A percentile compares a stretch with the other conserved stretches of the same genome.
phyloP scores from a whole-genome alignment of 495 filamentous ascomycete species.

The Neurospora cerealis region DNA sequence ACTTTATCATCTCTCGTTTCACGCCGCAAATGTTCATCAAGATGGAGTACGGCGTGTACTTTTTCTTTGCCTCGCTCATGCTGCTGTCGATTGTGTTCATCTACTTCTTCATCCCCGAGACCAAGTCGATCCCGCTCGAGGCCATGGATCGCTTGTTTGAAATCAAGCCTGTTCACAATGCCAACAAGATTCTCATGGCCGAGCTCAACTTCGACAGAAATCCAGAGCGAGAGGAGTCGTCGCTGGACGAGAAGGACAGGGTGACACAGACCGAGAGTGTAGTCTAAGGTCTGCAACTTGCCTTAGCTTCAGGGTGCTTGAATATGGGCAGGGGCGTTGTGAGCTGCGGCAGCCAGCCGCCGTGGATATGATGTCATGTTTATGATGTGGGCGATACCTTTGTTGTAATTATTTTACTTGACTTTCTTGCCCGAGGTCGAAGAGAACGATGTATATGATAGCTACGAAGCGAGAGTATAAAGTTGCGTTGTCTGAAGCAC shows the following conservation, averaged over 20 bases:
- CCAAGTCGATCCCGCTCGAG: constrained; percentile 42
- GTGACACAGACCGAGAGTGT: background rate
- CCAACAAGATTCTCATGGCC: constrained; percentile 40
- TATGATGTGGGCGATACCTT: background rate
- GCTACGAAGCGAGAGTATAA: background rate
- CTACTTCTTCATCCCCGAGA: constrained; percentile 41
- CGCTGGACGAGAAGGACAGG: constrained; percentile 13
- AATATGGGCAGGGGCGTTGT: background rate
- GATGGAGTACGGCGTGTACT: constrained; percentile 66
- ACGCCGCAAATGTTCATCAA: constrained; percentile 66
- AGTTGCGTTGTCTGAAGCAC: background rate
- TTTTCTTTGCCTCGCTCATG: constrained; percentile 70
- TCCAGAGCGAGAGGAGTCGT: constrained; percentile 33
- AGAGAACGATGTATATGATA: background rate
- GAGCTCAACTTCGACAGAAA: constrained; percentile 25
- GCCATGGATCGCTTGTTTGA: constrained; percentile 52
- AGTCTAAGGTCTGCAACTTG: background rate
- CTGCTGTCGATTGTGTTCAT: constrained; percentile 56
- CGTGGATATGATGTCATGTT: background rate
- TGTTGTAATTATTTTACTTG: background rate
- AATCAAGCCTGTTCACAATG: constrained; percentile 41
- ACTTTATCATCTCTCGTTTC: constrained; percentile 64
- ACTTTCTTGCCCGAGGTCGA: background rate
- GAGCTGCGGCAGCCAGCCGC: background rate
- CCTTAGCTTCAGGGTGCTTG: background rate